These are phyloP conservation scores for Pseudocercospora fijiensis DNA, from an alignment of 2,329 filamentous ascomycete genomes.

Conservation along the genomic window DNA sequence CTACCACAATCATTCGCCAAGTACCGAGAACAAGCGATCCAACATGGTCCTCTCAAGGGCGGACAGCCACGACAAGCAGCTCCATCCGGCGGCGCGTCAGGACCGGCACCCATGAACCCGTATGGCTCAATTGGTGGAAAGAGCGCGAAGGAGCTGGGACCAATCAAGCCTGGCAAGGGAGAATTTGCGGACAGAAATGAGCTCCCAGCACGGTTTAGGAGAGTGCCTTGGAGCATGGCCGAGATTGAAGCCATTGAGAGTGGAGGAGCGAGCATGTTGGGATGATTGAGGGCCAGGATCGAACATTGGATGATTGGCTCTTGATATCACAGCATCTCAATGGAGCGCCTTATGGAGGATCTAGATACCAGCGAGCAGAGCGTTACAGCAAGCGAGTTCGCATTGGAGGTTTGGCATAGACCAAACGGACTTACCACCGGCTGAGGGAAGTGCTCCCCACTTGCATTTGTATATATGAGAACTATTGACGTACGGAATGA, in stretches of 20 bases:
- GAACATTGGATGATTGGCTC: neutral
- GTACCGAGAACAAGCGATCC: slow-evolving; percentile 75
- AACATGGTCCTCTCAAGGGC: slow-evolving; percentile 67
- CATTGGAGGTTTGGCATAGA: neutral
- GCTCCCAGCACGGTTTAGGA: slow-evolving; percentile 79
- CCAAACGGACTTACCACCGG: neutral
- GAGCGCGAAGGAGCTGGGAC: slow-evolving; percentile 69
- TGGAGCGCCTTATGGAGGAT: neutral
- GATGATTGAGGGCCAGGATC: slow-evolving; percentile 8
- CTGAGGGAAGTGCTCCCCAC: neutral
- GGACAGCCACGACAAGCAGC: slow-evolving; percentile 22
- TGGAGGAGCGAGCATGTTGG: slow-evolving; percentile 67
- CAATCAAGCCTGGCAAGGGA: slow-evolving; percentile 68
- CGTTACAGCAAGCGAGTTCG: neutral
- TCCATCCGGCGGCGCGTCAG: slow-evolving; percentile 13
- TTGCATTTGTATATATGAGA: neutral
- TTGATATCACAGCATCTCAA: neutral
- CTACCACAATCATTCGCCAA: slow-evolving; percentile 71
- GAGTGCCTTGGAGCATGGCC: slow-evolving; percentile 67
- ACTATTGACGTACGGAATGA: neutral
- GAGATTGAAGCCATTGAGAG: slow-evolving; percentile 98
- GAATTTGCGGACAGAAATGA: slow-evolving; percentile 86
- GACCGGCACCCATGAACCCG: slow-evolving; percentile 24
- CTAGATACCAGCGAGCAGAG: neutral
- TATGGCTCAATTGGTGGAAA: slow-evolving; percentile 56